These are phyloP conservation scores for Dentipellis sp. DNA, from an alignment of 768 basidiomycete genomes.

Conservation along the genomic window DNA sequence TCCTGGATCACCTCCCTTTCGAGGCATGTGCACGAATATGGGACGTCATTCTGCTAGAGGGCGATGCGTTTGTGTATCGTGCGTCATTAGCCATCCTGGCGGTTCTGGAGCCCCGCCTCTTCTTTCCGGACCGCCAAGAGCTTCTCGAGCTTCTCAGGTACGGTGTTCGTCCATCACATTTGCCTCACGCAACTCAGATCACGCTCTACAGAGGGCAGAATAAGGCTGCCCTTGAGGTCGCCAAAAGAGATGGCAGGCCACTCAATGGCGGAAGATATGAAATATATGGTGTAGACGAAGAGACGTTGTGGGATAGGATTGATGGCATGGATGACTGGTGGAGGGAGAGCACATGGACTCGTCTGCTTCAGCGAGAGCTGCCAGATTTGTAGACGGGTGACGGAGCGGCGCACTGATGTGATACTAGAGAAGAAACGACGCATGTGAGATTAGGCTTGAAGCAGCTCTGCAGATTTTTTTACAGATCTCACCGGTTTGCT, in stretches of 20 bases:
- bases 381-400: conserved; percentile 46
- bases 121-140: conserved; percentile 79
- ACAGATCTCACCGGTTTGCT: too few relatives aligned
- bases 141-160: conserved; percentile 72
- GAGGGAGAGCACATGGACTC: conserved; percentile 84
- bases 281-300: conserved; percentile 81
- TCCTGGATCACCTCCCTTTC: conserved; percentile 81
- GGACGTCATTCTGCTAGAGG: conserved; percentile 83
- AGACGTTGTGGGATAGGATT: conserved; percentile 76
- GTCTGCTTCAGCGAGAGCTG: conserved; percentile 74
- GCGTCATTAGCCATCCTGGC: conserved; percentile 76
- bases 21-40: conserved; percentile 85
- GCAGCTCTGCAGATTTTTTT: too few relatives aligned
- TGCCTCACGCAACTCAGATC: not conserved
- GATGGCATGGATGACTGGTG: conserved; percentile 85
- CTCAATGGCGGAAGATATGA: conserved; percentile 73
- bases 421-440: too few relatives aligned
- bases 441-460: too few relatives aligned
- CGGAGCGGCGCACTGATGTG: conserved; percentile 5
- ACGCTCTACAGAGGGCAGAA: conserved; percentile 56
- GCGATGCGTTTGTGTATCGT: conserved; percentile 84
- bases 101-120: conserved; percentile 75
- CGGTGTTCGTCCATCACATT: conserved; percentile 1
- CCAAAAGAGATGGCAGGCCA: conserved; percentile 54
- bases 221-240: conserved; percentile 75